phyloP scores from a whole-genome alignment of 2,329 filamentous ascomycete species.

The Talaromyces sp. region DNA sequence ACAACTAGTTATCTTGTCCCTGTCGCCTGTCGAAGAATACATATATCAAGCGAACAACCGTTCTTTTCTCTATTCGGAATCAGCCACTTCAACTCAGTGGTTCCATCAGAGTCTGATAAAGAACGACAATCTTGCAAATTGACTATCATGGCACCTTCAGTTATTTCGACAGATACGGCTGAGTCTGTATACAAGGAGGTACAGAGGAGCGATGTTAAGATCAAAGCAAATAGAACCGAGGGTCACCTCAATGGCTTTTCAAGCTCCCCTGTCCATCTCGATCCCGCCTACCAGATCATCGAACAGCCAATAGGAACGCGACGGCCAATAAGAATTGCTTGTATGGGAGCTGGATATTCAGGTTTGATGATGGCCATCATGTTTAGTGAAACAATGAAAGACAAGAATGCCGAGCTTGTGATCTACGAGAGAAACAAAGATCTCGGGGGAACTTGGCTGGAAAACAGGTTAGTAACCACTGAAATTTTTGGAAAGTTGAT shows the following conservation, averaged over 20 bases:
- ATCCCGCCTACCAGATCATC: conserved; percentile 8
- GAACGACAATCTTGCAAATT: not conserved
- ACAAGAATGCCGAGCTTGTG: conserved; percentile 11
- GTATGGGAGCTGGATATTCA: conserved; percentile 23
- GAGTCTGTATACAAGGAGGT: not conserved
- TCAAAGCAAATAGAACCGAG: not conserved
- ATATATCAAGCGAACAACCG: not conserved
- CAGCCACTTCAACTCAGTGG: not conserved
- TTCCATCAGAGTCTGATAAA: not conserved
- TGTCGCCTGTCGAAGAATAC: not conserved
- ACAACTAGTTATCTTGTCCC: not conserved
- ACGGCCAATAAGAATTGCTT: conserved; percentile 20
- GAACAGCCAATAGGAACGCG: conserved; percentile 22
- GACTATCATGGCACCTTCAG: conserved; percentile 11
- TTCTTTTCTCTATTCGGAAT: not conserved
- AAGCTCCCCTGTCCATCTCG: not conserved
- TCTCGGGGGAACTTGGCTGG: conserved; percentile 19
- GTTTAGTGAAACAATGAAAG: conserved; percentile 15
- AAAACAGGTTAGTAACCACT: conserved; percentile 4
- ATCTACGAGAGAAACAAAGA: conserved; percentile 19
- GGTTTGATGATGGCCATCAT: conserved; percentile 21
- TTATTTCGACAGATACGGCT: not conserved
- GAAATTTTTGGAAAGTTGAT: not conserved
- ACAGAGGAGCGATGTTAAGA: not conserved
- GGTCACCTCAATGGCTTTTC: not conserved